Percentiles rank a stretch among this genome's conserved stretches.
Conservation (phyloP, 2,329 filamentous ascomycete genomes). For the Penicillium hordei region DNA sequence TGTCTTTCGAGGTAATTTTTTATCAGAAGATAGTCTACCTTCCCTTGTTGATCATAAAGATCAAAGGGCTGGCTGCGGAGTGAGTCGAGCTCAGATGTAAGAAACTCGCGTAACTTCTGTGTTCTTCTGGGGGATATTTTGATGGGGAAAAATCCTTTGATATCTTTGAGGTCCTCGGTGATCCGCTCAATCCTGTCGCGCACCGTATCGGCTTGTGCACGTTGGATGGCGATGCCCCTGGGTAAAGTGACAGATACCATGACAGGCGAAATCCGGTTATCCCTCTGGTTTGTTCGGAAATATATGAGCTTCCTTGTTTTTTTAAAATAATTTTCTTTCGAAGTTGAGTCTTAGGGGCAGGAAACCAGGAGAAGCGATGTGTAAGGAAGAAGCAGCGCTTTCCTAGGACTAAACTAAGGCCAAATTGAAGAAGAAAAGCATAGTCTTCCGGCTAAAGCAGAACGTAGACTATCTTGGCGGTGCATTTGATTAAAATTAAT, state of each 20-base stretch:
- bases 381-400: background rate
- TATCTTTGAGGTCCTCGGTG: background rate
- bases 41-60: background rate
- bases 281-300: too few species aligned
- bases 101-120: background rate
- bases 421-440: background rate
- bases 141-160: background rate
- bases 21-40: background rate
- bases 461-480: background rate
- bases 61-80: background rate
- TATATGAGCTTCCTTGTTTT: too few species aligned
- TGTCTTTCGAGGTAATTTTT: background rate
- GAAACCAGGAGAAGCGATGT: background rate
- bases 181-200: background rate
- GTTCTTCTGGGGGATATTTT: background rate
- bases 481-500: background rate
- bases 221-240: background rate
- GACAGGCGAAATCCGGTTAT: background rate
- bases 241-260: background rate
- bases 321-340: too few species aligned
- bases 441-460: background rate
- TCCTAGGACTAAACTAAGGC: background rate
- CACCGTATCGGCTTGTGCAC: background rate
- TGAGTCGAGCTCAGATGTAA: background rate
- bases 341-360: too few species aligned